Conservation (phyloP, 768 basidiomycete genomes). For the Serpula lacrymans region DNA sequence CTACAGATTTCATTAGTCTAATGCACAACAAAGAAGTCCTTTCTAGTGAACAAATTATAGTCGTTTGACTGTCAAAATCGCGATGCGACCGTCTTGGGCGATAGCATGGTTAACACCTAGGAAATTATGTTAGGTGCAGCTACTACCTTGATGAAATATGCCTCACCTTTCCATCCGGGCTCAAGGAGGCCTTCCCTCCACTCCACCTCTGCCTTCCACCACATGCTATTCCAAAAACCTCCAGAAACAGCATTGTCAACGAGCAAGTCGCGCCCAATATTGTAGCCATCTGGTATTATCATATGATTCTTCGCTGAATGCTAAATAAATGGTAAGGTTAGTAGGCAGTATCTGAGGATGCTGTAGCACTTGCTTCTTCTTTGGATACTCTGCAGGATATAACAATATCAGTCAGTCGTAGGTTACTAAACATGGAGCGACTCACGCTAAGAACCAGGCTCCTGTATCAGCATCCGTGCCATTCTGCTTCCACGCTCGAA, state of each 20-base stretch:
- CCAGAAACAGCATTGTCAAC: constrained; percentile 64
- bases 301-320: constrained; percentile 65
- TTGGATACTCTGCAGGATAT: constrained; percentile 56
- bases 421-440: constrained; percentile 8
- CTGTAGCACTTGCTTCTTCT: constrained; percentile 46
- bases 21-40: constrained; percentile 1
- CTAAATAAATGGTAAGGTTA: constrained; percentile 16
- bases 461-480: constrained; percentile 66
- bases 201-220: constrained; percentile 77
- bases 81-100: constrained; percentile 74
- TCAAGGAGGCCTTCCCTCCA: constrained; percentile 70
- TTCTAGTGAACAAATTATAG: constrained; percentile 22
- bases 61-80: constrained; percentile 68
- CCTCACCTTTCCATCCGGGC: constrained; percentile 62
- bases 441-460: constrained; percentile 84
- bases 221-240: constrained; percentile 56
- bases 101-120: constrained; percentile 81
- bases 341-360: constrained; percentile 4
- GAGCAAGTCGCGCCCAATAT: constrained; percentile 75
- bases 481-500: constrained; percentile 87
- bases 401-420: constrained; percentile 1
- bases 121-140: not conserved
- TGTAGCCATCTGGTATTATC: constrained; percentile 78
- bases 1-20: constrained; percentile 1
- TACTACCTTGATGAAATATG: not conserved